Conservation (phyloP, 495 filamentous ascomycete species). For the Immersiella caudata region DNA sequence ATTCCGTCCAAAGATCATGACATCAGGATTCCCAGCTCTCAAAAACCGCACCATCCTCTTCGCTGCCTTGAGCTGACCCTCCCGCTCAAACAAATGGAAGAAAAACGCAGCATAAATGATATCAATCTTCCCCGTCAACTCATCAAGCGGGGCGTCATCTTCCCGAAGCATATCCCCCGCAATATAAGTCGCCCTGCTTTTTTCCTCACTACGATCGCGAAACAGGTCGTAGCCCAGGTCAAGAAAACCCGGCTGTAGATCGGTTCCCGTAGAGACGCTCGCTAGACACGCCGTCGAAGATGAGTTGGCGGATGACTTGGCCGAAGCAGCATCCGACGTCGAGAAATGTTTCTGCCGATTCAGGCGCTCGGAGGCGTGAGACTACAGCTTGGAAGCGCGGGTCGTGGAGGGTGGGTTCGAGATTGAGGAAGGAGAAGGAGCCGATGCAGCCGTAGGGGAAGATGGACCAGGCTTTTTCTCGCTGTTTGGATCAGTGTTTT, state of each 20-base stretch:
- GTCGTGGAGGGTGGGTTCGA: conserved; percentile 37
- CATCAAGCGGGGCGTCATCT: conserved; percentile 23
- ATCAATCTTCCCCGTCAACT: conserved; percentile 39
- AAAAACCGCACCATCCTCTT: conserved; percentile 41
- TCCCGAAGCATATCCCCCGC: conserved; percentile 39
- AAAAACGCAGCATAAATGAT: conserved; percentile 49
- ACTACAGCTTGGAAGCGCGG: conserved; percentile 17
- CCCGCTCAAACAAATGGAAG: conserved; percentile 50
- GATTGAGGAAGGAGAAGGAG: conserved; percentile 53
- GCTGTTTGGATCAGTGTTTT: conserved; percentile 1
- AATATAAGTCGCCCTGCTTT: conserved; percentile 27
- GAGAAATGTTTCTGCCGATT: conserved; percentile 36
- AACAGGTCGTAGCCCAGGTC: conserved; percentile 48
- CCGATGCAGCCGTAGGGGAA: conserved; percentile 59
- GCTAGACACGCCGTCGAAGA: conserved; percentile 38
- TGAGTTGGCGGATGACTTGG: conserved; percentile 50
- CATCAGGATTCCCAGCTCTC: conserved; percentile 34
- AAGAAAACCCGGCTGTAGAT: conserved; percentile 47
- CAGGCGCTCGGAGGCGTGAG: conserved; percentile 38
- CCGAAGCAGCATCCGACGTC: conserved; percentile 57
- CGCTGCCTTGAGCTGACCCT: conserved; percentile 40
- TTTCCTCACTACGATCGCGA: conserved; percentile 32
- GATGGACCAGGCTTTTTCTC: conserved; percentile 38
- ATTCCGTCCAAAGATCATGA: conserved; percentile 43
- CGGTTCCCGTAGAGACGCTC: conserved; percentile 45